phyloP scores from a whole-genome alignment of 805 yeast genomes.

The Scheffersomyces lignosus region DNA sequence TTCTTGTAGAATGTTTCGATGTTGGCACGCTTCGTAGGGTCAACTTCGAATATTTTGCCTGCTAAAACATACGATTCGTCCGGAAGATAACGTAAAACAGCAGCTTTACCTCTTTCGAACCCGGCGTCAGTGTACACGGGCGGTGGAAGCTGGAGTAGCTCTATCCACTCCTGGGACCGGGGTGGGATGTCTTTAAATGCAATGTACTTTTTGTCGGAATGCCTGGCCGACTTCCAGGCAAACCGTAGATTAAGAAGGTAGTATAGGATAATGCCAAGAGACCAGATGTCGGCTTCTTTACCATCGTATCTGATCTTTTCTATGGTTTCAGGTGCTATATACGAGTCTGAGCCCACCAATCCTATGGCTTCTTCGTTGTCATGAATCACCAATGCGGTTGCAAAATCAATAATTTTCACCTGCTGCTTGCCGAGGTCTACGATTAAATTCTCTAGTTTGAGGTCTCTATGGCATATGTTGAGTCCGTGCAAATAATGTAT shows the following conservation, averaged over 20 bases:
- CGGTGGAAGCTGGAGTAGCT: not conserved
- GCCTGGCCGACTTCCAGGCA: constrained; percentile 51
- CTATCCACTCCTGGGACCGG: not conserved
- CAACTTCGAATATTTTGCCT: constrained; percentile 8
- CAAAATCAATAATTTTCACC: constrained; percentile 48
- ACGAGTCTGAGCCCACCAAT: constrained; percentile 47
- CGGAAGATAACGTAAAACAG: constrained; percentile 9
- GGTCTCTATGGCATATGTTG: constrained; percentile 48
- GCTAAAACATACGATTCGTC: constrained; percentile 3
- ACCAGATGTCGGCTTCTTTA: constrained; percentile 47
- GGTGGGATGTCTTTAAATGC: not conserved
- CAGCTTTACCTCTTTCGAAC: constrained; percentile 4
- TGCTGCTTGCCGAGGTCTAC: constrained; percentile 21
- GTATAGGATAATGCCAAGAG: constrained; percentile 45
- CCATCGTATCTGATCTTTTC: constrained; percentile 40
- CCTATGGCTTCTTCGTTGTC: constrained; percentile 32
- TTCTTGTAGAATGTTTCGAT: constrained; percentile 6
- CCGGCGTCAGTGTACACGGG: not conserved
- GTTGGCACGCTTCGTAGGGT: constrained; percentile 7
- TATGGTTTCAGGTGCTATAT: constrained; percentile 50
- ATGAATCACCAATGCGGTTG: constrained; percentile 21
- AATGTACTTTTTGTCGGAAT: constrained; percentile 15
- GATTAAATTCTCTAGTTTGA: constrained; percentile 49
- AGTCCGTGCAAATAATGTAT: constrained; percentile 37
- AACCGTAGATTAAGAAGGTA: constrained; percentile 28